Conservation (phyloP, 352 stramenopile genomes). For the Ophiocytium majus region DNA sequence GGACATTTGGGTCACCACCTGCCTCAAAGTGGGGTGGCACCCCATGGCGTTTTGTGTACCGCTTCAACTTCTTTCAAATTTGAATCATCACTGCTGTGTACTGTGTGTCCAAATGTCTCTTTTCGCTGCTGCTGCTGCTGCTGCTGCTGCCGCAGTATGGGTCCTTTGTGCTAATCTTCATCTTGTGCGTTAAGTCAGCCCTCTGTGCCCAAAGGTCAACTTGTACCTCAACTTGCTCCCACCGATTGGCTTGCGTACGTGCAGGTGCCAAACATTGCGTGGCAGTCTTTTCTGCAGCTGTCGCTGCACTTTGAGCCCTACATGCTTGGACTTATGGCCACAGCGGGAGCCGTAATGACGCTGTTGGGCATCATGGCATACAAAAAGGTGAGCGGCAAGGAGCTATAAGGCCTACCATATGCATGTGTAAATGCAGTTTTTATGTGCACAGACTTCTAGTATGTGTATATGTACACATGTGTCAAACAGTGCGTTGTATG, state of each 20-base stretch:
- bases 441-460: no score
- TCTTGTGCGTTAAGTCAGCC: no score
- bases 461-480: no score
- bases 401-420: no score
- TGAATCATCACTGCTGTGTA: no score
- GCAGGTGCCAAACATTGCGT: constrained; percentile 63
- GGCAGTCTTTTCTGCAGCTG: constrained; percentile 65
- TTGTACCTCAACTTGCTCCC: not conserved
- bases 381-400: constrained; percentile 58
- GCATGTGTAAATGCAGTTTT: no score
- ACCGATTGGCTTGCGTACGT: not conserved
- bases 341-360: constrained; percentile 53
- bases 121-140: no score
- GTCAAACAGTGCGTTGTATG: no score
- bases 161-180: no score
- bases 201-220: no score
- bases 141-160: no score
- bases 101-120: no score
- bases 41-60: constrained; percentile 65
- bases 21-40: constrained; percentile 64
- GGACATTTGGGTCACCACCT: constrained; percentile 60
- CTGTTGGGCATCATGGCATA: constrained; percentile 62
- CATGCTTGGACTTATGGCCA: constrained; percentile 58
- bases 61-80: constrained; percentile 65
- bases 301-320: constrained; percentile 61